Conservation (phyloP, 768 basidiomycete species). For the Macrolepiota albuminosa region DNA sequence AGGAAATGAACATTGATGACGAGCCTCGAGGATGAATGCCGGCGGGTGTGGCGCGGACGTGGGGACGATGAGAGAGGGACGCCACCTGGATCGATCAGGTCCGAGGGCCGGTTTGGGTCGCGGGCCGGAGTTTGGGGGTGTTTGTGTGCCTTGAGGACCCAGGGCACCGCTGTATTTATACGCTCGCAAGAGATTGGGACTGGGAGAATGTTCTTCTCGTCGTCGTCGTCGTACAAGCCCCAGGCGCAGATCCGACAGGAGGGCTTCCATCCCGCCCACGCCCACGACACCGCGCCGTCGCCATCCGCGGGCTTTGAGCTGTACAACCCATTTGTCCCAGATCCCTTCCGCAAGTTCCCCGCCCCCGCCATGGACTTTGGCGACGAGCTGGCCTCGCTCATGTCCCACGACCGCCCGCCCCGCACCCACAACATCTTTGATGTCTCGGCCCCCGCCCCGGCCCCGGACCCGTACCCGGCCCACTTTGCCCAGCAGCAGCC, state of each 20-base stretch:
- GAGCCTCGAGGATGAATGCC: no score
- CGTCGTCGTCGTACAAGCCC: constrained; percentile 41
- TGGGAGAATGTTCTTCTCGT: constrained; percentile 27
- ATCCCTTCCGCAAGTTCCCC: constrained; percentile 52
- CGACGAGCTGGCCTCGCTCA: constrained; percentile 63
- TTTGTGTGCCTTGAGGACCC: constrained; percentile 13
- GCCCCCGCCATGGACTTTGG: constrained; percentile 47
- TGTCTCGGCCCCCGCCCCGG: constrained; percentile 42
- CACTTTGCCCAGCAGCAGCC: constrained; percentile 47
- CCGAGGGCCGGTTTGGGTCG: neutral
- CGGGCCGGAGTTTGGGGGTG: neutral
- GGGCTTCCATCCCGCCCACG: constrained; percentile 57
- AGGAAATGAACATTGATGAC: no score
- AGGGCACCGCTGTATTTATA: constrained; percentile 7
- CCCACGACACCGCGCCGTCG: constrained; percentile 12
- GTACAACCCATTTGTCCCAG: constrained; percentile 42
- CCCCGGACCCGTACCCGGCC: constrained; percentile 22
- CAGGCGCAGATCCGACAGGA: constrained; percentile 56
- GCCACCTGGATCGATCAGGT: neutral
- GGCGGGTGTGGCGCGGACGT: no score
- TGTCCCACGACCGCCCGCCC: constrained; percentile 8
- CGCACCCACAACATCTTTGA: constrained; percentile 56
- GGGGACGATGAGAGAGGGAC: neutral
- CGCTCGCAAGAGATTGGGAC: neutral
- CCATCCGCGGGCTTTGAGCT: constrained; percentile 25